phyloP scores from a whole-genome alignment of 495 filamentous ascomycete genomes.

The Achaetomiella virescens region DNA sequence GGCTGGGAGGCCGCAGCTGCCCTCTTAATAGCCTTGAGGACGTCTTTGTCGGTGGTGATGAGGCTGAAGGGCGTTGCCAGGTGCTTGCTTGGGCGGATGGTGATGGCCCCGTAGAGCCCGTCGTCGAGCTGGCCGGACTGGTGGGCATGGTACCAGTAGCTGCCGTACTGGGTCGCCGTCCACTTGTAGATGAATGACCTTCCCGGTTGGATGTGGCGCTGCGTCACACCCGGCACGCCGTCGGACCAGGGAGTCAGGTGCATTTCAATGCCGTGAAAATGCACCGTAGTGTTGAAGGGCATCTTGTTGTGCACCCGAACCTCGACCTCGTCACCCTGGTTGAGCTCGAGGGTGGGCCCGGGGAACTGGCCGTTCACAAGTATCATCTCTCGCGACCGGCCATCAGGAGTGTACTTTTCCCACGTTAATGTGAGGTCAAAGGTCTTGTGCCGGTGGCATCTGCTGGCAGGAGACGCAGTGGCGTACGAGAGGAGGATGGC shows the following conservation, averaged over 20 bases:
- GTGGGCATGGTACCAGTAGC: constrained; percentile 54
- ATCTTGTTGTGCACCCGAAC: constrained; percentile 44
- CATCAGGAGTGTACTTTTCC: constrained; percentile 35
- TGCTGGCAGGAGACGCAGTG: no score
- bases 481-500: no score
- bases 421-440: constrained; percentile 33
- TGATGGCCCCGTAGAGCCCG: constrained; percentile 48
- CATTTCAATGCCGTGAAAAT: constrained; percentile 52
- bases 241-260: constrained; percentile 37
- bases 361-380: constrained; percentile 47
- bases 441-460: neutral
- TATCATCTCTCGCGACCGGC: constrained; percentile 39
- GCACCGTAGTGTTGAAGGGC: constrained; percentile 43
- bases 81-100: constrained; percentile 40
- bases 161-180: constrained; percentile 44
- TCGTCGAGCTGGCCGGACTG: constrained; percentile 42
- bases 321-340: constrained; percentile 46
- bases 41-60: constrained; percentile 35
- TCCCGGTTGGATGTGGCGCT: constrained; percentile 42
- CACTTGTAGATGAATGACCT: constrained; percentile 42
- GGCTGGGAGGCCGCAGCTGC: constrained; percentile 42
- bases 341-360: constrained; percentile 39
- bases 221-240: constrained; percentile 33
- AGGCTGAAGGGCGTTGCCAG: constrained; percentile 40
- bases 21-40: constrained; percentile 38